Conservation (phyloP, 176 grass and related monocot species). For the Oryza meyeriana region DNA sequence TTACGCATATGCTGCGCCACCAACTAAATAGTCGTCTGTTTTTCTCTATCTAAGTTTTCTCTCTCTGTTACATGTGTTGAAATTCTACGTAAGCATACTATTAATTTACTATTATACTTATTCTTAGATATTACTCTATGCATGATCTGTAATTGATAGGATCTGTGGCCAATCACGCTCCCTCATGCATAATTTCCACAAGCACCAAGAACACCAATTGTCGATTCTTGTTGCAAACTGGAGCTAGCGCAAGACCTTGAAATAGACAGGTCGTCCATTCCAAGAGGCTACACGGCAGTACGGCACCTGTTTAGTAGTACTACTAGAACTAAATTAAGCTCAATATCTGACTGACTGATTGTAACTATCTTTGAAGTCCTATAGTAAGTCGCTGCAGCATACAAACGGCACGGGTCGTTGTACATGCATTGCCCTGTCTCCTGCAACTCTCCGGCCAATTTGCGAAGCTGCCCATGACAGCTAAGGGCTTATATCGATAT, state of each 20-base stretch:
- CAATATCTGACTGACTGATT: no score
- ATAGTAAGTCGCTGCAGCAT: not conserved
- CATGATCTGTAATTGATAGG: not conserved
- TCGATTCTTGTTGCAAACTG: not conserved
- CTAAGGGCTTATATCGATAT: not conserved
- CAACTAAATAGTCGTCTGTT: no score
- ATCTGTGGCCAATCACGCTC: not conserved
- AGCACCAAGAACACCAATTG: not conserved
- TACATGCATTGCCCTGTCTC: not conserved
- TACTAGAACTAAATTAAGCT: no score
- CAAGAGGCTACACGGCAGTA: not conserved
- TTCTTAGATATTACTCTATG: not conserved
- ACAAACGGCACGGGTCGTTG: not conserved
- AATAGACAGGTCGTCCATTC: not conserved
- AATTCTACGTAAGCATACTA: no score
- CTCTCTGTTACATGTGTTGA: no score
- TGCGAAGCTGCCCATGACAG: no score
- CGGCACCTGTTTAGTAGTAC: no score
- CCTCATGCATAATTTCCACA: constrained; percentile 1
- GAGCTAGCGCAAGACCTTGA: not conserved
- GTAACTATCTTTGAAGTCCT: no score
- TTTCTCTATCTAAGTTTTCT: no score
- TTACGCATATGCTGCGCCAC: no score
- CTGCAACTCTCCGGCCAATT: not conserved
- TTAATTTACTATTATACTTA: no score